Percentiles rank a stretch among this genome's conserved stretches.
These are phyloP conservation scores for Rhizopogon salebrosus DNA, from an alignment of 768 basidiomycete species.

Conservation along the genomic window DNA sequence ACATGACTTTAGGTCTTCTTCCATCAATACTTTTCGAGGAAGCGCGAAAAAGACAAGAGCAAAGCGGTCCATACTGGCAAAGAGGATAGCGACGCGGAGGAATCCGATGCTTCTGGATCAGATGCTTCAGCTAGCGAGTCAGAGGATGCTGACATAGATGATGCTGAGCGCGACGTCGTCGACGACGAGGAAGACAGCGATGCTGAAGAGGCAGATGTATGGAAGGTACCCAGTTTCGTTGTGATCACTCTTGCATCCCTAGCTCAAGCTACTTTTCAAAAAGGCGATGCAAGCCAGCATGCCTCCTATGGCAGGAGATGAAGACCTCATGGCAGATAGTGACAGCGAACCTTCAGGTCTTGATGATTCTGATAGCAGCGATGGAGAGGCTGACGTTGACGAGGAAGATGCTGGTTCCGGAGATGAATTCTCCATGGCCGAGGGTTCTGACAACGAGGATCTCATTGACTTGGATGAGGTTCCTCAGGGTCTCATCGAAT, in stretches of 20 bases:
- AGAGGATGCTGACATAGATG: slow-evolving; percentile 21
- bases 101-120: slow-evolving; percentile 23
- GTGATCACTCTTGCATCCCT: background rate
- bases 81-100: slow-evolving; percentile 23
- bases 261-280: background rate
- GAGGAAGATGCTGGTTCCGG: slow-evolving; percentile 35
- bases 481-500: slow-evolving; percentile 55
- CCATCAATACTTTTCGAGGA: slow-evolving; percentile 81
- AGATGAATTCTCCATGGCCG: slow-evolving; percentile 49
- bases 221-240: slow-evolving; percentile 65
- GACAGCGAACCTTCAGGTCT: slow-evolving; percentile 24
- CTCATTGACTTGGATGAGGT: slow-evolving; percentile 52
- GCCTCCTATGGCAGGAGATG: slow-evolving; percentile 54
- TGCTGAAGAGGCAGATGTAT: slow-evolving; percentile 66
- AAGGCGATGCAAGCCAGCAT: slow-evolving; percentile 90
- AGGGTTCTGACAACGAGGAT: slow-evolving; percentile 70
- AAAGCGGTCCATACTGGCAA: slow-evolving; percentile 38
- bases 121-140: slow-evolving; percentile 23
- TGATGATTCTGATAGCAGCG: slow-evolving; percentile 28
- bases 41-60: slow-evolving; percentile 49
- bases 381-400: slow-evolving; percentile 25
- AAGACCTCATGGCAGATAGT: slow-evolving; percentile 36
- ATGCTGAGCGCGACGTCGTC: slow-evolving; percentile 14
- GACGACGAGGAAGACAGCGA: slow-evolving; percentile 12
- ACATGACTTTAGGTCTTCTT: slow-evolving; percentile 65